Conservation (phyloP, 2,329 filamentous ascomycete species). For the Pseudonectria foliicola region DNA sequence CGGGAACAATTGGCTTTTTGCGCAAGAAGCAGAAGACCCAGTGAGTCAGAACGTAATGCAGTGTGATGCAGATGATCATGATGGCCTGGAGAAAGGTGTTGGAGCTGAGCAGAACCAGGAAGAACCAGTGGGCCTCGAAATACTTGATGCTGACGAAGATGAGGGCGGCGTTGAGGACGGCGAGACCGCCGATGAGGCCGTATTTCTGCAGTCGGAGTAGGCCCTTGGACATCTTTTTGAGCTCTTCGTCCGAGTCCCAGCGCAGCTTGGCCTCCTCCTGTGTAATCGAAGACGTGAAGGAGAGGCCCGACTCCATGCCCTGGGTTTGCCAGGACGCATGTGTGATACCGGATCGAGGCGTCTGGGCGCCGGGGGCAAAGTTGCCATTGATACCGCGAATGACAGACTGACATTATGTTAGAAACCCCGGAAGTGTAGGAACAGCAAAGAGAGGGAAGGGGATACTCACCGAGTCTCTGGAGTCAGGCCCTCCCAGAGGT, state of each 20-base stretch:
- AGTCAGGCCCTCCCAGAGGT: too few relatives aligned
- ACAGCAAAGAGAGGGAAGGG: not conserved
- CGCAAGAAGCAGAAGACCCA: conserved; percentile 23
- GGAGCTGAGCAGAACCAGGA: conserved; percentile 39
- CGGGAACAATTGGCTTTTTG: conserved; percentile 27
- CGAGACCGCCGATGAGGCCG: conserved; percentile 29
- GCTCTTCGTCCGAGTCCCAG: conserved; percentile 34
- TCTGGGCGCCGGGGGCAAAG: conserved; percentile 24
- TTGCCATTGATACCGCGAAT: conserved; percentile 25
- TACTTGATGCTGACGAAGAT: conserved; percentile 31
- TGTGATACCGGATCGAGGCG: conserved; percentile 24
- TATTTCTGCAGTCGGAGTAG: conserved; percentile 33
- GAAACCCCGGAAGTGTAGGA: conserved; percentile 1
- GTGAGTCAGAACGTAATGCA: conserved; percentile 24
- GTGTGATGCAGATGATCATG: conserved; percentile 34
- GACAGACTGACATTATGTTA: conserved; percentile 22
- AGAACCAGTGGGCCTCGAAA: conserved; percentile 35
- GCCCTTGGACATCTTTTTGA: conserved; percentile 30
- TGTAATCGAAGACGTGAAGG: conserved; percentile 28
- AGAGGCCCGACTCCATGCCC: conserved; percentile 26
- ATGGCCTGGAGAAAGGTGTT: conserved; percentile 36
- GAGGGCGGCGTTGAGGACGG: conserved; percentile 27
- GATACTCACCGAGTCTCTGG: too few relatives aligned
- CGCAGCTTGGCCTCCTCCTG: conserved; percentile 33
- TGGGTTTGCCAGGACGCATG: conserved; percentile 27